Conservation (phyloP, 768 basidiomycete species). For the Tulasnella sp. region DNA sequence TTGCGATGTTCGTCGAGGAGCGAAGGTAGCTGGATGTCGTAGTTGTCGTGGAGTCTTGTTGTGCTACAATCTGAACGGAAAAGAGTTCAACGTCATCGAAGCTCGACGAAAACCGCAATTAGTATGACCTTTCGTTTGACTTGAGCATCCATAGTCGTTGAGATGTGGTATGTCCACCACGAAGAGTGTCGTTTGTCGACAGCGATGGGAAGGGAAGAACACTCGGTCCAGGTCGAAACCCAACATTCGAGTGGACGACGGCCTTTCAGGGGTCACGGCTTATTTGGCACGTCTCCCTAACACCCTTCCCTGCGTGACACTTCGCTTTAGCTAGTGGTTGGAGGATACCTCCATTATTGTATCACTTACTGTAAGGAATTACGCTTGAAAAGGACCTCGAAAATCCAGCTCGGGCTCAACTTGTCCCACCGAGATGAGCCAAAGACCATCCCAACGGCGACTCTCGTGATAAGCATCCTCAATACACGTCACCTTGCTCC, state of each 20-base stretch:
- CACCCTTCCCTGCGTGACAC: too few species aligned
- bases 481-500: too few species aligned
- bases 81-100: background rate
- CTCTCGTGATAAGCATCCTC: too few species aligned
- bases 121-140: constrained; percentile 12
- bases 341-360: too few species aligned
- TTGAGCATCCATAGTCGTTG: constrained; percentile 16
- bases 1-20: background rate
- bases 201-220: constrained; percentile 8
- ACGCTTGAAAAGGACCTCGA: too few species aligned
- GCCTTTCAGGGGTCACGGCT: background rate
- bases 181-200: background rate
- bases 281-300: too few species aligned
- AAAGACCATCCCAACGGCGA: too few species aligned
- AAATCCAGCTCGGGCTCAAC: too few species aligned
- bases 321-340: too few species aligned
- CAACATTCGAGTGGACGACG: constrained; percentile 14
- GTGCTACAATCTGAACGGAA: background rate
- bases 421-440: too few species aligned
- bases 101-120: background rate
- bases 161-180: background rate
- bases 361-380: too few species aligned
- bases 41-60: background rate
- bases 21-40: background rate
- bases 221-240: constrained; percentile 8